phyloP scores from a whole-genome alignment of 441 rosid genomes.

The Pelargonium citronellum region DNA sequence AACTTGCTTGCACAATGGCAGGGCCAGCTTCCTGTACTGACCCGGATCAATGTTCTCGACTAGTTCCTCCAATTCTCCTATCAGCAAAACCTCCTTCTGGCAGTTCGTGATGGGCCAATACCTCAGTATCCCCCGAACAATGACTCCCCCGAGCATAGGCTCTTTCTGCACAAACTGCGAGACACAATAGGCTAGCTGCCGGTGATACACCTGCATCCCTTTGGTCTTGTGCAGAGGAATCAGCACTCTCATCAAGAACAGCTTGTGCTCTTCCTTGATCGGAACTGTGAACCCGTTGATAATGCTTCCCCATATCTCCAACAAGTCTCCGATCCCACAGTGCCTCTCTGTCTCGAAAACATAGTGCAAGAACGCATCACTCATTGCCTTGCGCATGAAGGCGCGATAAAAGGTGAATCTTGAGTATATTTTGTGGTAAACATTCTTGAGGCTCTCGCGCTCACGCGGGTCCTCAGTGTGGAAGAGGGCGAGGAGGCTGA shows the following conservation, averaged over 20 bases:
- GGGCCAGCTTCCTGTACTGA: constrained; percentile 59
- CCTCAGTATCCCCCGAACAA: constrained; percentile 66
- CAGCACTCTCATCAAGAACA: constrained; percentile 64
- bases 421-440: constrained; percentile 33
- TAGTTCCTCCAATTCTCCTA: constrained; percentile 84
- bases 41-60: constrained; percentile 69
- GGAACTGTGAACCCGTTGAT: constrained; percentile 59
- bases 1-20: constrained; percentile 23
- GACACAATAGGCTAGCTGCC: constrained; percentile 75
- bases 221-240: constrained; percentile 86
- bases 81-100: constrained; percentile 32
- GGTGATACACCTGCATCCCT: constrained; percentile 61
- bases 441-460: constrained; percentile 75
- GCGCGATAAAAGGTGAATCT: constrained; percentile 28
- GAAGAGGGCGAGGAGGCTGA: constrained; percentile 66
- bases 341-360: constrained; percentile 34
- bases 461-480: constrained; percentile 83
- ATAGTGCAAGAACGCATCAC: constrained; percentile 60
- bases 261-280: constrained; percentile 85
- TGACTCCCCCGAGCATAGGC: constrained; percentile 64
- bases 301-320: constrained; percentile 19
- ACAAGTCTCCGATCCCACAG: constrained; percentile 15
- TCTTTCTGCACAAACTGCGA: constrained; percentile 88
- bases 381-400: constrained; percentile 70
- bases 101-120: constrained; percentile 82